These are phyloP conservation scores for Penicillium coprophilum DNA, from an alignment of 495 filamentous ascomycete species.

Conservation along the genomic window DNA sequence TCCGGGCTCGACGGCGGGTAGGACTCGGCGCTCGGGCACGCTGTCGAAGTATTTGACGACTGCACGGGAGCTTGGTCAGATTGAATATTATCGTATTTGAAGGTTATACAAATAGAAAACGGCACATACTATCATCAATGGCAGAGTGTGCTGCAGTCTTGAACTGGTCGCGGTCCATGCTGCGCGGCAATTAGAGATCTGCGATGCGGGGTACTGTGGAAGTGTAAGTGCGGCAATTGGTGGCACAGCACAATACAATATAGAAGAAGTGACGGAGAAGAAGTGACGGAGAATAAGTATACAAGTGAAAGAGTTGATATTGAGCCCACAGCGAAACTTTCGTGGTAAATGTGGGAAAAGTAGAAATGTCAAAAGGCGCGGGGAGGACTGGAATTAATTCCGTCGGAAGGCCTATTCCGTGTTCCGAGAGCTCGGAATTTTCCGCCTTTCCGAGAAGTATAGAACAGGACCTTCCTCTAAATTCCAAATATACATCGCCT, in stretches of 20 bases:
- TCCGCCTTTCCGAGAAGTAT: constrained; percentile 3
- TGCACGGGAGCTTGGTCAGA: constrained; percentile 31
- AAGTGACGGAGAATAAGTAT: background rate
- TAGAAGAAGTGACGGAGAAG: too few relatives aligned
- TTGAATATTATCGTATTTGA: background rate
- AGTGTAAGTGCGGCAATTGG: background rate
- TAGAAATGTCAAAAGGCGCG: constrained; percentile 4
- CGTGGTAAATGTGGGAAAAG: background rate
- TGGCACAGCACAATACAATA: background rate
- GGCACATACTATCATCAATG: constrained; percentile 71
- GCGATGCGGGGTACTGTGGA: constrained; percentile 3
- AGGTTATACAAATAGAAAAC: background rate
- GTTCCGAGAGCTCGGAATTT: constrained; percentile 8
- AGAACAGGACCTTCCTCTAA: background rate
- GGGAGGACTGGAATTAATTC: constrained; percentile 8
- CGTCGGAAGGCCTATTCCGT: background rate
- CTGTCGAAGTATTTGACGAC: constrained; percentile 83
- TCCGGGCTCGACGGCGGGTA: constrained; percentile 78
- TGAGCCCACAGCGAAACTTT: background rate
- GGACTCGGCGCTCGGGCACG: constrained; percentile 67
- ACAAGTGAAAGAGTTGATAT: background rate
- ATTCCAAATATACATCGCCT: background rate
- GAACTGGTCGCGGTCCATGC: constrained; percentile 84
- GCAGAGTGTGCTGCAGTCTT: constrained; percentile 75
- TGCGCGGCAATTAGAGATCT: constrained; percentile 7